Evolutionary conservation across 257 asterid species (phyloP).

Genomic region (Euphrasia confusa): DNA sequence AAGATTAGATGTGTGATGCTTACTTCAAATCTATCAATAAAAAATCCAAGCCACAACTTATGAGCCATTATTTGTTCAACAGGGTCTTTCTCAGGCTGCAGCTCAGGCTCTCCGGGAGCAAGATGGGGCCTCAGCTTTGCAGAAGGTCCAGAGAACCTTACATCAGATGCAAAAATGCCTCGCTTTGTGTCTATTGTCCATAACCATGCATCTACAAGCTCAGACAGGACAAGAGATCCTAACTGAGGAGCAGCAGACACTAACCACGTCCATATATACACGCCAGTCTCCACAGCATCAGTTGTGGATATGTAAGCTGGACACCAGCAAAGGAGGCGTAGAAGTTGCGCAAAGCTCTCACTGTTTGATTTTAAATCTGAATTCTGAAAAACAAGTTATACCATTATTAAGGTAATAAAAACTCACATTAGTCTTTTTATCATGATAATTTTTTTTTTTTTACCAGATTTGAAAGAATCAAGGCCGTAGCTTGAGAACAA

Average conservation of each 20-base stretch:
- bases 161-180: constrained; percentile 92
- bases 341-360: constrained; percentile 93
- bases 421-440: background rate
- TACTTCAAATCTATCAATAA: constrained; percentile 96
- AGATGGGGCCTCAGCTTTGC: constrained; percentile 98
- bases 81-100: constrained; percentile 71
- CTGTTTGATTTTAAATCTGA: constrained; percentile 61
- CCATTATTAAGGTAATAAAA: constrained; percentile 21
- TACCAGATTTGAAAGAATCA: constrained; percentile 92
- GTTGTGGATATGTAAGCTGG: constrained; percentile 94
- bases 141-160: constrained; percentile 80
- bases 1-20: constrained; percentile 27
- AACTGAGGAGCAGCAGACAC: constrained; percentile 98
- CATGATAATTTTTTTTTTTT: constrained; percentile 14
- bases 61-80: constrained; percentile 94
- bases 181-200: constrained; percentile 98
- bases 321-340: constrained; percentile 99
- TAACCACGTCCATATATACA: constrained; percentile 95
- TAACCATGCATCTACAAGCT: constrained; percentile 98
- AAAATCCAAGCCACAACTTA: constrained; percentile 95
- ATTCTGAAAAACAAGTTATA: constrained; percentile 48
- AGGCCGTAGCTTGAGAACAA: constrained; percentile 97
- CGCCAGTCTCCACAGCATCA: constrained; percentile 97
- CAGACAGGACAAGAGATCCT: constrained; percentile 95
- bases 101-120: constrained; percentile 91